Base-by-base conservation (phyloP, 2,329 filamentous ascomycete species). In the Colletotrichum sp. region DNA sequence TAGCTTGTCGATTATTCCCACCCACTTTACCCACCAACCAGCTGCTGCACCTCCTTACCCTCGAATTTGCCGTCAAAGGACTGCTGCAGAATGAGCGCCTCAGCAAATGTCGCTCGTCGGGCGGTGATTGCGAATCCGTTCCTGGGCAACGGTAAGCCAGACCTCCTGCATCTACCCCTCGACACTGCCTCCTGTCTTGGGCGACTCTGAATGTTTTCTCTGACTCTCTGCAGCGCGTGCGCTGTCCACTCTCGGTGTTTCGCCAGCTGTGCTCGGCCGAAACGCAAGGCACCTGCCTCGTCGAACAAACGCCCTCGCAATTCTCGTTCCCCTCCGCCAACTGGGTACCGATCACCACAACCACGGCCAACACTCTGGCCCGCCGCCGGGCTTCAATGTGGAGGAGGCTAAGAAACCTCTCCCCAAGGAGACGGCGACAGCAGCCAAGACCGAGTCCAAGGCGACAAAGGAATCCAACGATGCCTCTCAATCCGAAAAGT, bases 341-440 rank as follows among this genome's bases (percentile, higher is more conserved):
- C 85, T 92, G 79, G 88, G 89, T 62, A 93, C 92, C 79, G 91
- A 93, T 74, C 88, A 90, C 77, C 90, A 92, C 82, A 87, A 87
- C 71, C 83, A 89, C 69, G 85, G 88, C 75, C 83, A 85, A 30
- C 84, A 85, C 43, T 88, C 89, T 70, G 93, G 91, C 65, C 96
- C 95, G 60, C 96, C 96, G 73, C 96, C 96, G 16, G 96, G 96
- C 32, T 98, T 98, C 88, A 96, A 97, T 83, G 89, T 94, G n/a
- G 93, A 96, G 81, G 90, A 95, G 87, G 96, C 96, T 79, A 96
- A 96, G 90, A 96, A 96, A 83, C 94, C 96, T 15, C 87, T 97
- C 64, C 86, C 92, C 3, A 91, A 91, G 81, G 91, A 93, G 71
- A 80, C 82, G 34, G 78, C 80, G 48, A 79, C 84, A 24, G 78